Evolutionary conservation across 441 rosid species (phyloP).

Genomic region (Populus trichocarpa): DNA sequence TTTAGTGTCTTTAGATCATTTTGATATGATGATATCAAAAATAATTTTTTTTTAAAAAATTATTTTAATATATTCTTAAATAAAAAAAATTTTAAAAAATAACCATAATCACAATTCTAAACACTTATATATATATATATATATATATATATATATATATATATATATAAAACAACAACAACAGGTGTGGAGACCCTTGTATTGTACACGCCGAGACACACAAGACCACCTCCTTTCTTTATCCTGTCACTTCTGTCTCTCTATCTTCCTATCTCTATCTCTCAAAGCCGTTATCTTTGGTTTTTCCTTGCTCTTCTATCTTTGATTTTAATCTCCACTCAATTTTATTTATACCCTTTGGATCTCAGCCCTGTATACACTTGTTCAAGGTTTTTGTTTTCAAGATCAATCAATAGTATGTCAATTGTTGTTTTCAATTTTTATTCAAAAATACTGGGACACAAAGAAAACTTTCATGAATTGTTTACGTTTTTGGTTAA

Average conservation of each 20-base stretch:
- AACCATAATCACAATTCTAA: too few relatives aligned
- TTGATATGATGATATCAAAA: too few relatives aligned
- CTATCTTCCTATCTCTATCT: neutral
- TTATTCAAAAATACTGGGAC: neutral
- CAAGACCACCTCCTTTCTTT: slow-evolving; percentile 5
- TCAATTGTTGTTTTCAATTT: neutral
- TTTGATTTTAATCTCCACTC: neutral
- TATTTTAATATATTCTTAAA: too few relatives aligned
- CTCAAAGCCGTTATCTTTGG: neutral
- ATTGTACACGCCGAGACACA: neutral
- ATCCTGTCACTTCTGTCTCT: slow-evolving; percentile 7
- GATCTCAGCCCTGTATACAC: neutral
- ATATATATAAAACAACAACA: neutral
- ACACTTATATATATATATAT: too few relatives aligned
- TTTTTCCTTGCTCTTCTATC: neutral
- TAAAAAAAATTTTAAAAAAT: too few relatives aligned
- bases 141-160: neutral
- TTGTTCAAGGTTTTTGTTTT: neutral
- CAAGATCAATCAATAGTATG: neutral
- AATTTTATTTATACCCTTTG: neutral
- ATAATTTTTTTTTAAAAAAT: too few relatives aligned
- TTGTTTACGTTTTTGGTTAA: neutral
- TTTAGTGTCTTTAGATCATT: too few relatives aligned
- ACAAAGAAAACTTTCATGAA: neutral
- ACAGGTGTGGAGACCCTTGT: neutral